A percentile compares a stretch with the other conserved stretches of the same genome.
These are phyloP conservation scores for Globisporangium nodosum DNA, from an alignment of 352 stramenopile genomes.

Conservation along the genomic window DNA sequence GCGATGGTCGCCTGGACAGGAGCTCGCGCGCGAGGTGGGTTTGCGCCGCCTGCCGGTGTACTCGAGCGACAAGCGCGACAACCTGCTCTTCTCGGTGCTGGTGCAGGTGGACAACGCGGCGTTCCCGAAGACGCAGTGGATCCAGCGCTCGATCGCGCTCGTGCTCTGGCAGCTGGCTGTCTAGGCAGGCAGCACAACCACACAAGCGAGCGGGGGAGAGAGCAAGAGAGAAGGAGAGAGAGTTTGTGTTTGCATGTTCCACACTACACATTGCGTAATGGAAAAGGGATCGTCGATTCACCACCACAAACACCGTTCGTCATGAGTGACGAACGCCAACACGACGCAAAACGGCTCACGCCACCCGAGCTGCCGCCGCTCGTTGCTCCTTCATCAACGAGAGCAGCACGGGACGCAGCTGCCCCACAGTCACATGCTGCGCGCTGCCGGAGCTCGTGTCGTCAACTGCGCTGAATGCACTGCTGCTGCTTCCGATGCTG, in stretches of 20 bases:
- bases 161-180: slow-evolving; percentile 66
- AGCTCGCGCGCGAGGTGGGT: slow-evolving; percentile 17
- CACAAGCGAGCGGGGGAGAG: neutral
- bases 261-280: neutral
- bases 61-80: slow-evolving; percentile 62
- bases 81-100: slow-evolving; percentile 80
- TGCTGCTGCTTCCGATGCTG: neutral
- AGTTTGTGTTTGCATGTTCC: slow-evolving; percentile 8
- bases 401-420: slow-evolving; percentile 38
- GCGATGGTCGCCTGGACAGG: slow-evolving; percentile 45
- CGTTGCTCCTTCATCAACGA: slow-evolving; percentile 32
- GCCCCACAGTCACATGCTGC: slow-evolving; percentile 34
- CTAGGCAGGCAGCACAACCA: slow-evolving; percentile 8
- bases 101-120: slow-evolving; percentile 43
- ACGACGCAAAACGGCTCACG: neutral
- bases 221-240: neutral
- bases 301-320: neutral
- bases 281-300: neutral
- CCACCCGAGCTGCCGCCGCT: neutral
- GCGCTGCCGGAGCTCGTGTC: slow-evolving; percentile 8
- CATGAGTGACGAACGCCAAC: neutral
- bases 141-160: slow-evolving; percentile 77
- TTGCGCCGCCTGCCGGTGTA: slow-evolving; percentile 80
- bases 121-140: slow-evolving; percentile 65
- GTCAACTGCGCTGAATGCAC: neutral